Conservation (phyloP, 2,329 filamentous ascomycete genomes). For the Zopfia rhizophila region DNA sequence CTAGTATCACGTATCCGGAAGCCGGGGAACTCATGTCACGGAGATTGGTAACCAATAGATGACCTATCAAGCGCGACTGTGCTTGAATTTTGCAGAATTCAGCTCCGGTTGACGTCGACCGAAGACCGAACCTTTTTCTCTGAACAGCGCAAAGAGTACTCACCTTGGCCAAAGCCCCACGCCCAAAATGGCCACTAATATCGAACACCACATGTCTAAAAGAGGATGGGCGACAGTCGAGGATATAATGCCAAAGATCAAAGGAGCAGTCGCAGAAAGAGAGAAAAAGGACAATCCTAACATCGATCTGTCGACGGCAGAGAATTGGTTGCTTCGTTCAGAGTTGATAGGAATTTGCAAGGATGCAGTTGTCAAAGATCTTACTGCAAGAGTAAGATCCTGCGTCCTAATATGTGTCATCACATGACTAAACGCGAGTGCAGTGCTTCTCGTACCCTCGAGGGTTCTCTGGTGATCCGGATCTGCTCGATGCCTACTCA, state of each 20-base stretch:
- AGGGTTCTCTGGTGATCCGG: conserved; percentile 30
- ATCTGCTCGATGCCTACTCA: conserved; percentile 26
- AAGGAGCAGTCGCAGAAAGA: conserved; percentile 17
- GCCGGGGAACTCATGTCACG: too few relatives aligned
- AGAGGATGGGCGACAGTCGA: conserved; percentile 21
- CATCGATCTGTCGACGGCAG: conserved; percentile 35
- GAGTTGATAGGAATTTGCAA: conserved; percentile 29
- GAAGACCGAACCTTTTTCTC: too few relatives aligned
- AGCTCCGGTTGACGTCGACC: too few relatives aligned
- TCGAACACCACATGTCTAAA: conserved; percentile 36
- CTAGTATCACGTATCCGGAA: too few relatives aligned
- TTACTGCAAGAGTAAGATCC: conserved; percentile 8
- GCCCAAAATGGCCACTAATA: not conserved
- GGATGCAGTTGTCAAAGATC: conserved; percentile 15
- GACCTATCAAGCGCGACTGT: too few relatives aligned
- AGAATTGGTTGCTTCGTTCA: conserved; percentile 32
- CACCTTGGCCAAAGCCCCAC: too few relatives aligned
- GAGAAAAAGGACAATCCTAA: conserved; percentile 8
- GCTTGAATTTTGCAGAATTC: too few relatives aligned
- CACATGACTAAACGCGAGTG: not conserved
- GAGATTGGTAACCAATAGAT: too few relatives aligned
- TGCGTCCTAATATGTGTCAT: not conserved
- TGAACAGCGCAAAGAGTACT: too few relatives aligned
- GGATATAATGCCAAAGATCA: conserved; percentile 30
- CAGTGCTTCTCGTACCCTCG: conserved; percentile 28